A percentile compares a stretch with the other conserved stretches of the same genome.
Evolutionary conservation across 805 yeast species (phyloP).

Genomic region (Pichia californica): DNA sequence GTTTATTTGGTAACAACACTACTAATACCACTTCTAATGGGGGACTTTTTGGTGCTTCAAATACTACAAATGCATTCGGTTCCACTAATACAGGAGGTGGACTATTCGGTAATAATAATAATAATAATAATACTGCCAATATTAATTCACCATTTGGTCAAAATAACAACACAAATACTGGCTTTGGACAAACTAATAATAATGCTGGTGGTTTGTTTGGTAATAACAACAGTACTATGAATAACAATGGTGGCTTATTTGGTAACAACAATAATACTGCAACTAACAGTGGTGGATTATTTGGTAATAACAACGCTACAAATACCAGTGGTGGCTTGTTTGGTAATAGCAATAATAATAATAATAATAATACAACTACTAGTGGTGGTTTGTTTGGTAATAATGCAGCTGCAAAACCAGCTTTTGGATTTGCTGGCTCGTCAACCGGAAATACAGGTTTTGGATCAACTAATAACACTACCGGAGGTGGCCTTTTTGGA

Average conservation of each 20-base stretch:
- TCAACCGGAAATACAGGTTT: too few relatives aligned
- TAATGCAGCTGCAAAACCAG: constrained; percentile 14
- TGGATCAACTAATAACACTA: too few relatives aligned
- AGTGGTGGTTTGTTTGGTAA: constrained; percentile 24
- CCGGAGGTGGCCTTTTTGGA: constrained; percentile 30
- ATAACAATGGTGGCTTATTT: constrained; percentile 24
- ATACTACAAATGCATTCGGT: neutral
- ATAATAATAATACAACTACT: constrained; percentile 19
- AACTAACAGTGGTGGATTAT: constrained; percentile 17
- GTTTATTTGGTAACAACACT: constrained; percentile 30
- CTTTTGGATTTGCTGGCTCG: constrained; percentile 40
- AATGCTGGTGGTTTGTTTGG: constrained; percentile 23
- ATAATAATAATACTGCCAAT: constrained; percentile 16
- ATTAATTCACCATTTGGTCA: constrained; percentile 12
- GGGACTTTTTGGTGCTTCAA: constrained; percentile 4
- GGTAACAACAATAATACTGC: constrained; percentile 20
- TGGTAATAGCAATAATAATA: constrained; percentile 22
- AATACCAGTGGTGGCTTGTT: constrained; percentile 23
- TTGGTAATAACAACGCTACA: constrained; percentile 23
- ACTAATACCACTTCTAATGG: constrained; percentile 15
- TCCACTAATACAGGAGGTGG: constrained; percentile 16
- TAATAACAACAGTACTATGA: constrained; percentile 15
- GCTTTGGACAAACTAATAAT: constrained; percentile 1
- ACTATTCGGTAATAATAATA: constrained; percentile 16
- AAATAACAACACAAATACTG: constrained; percentile 1